Evolutionary conservation across 352 stramenopile genomes (phyloP), one percentile per base, ranked within the genome.

Genomic region (Globisporangium solare): DNA sequence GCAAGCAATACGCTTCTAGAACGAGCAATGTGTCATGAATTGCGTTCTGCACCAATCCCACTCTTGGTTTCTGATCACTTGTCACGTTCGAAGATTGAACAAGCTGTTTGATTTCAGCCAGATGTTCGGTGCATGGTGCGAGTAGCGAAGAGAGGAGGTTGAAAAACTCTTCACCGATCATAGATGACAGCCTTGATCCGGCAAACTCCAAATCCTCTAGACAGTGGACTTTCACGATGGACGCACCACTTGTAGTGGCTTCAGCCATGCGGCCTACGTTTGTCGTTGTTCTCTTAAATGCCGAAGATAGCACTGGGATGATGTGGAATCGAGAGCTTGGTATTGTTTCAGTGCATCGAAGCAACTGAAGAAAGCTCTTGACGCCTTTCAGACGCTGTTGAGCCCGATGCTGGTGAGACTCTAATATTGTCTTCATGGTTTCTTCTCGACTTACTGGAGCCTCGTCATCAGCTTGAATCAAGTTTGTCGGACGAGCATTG

Each of bases 1-100:
- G 86, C n/a, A 95, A 73, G 27, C 83, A 90, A 45, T 78, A 93
- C 37, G 74, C 71, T 42, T 95, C 86, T 32, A 95, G 58, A 8
- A 89, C 73, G 18, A 92, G 66, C 17, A 94, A 64, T 14, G 92
- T 76, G 41, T 91, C 82, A 12, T 88, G 72, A 10, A 90, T 73
- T 17, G 72, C 69, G 61, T 66, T 41, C n/a, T 88, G 74, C 15
- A 92, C 67, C 2, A 61, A 64, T 32, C 48, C 32, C 6, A 62
- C 47, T 15, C 53, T 58, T 10, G 47, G 32, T 39, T 74, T 76
- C 12, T 52, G 42, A 15, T 66, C 61, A 40, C 46, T 48, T 13
- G 47, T 42, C 24, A 17, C 46, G 12, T 53, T 17, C 21, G 42
- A 61, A 14, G 48, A 35, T 46, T 80, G 64, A 11, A 74, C 59